phyloP scores from a whole-genome alignment of 495 filamentous ascomycete species.

The Neurospora discreta region DNA sequence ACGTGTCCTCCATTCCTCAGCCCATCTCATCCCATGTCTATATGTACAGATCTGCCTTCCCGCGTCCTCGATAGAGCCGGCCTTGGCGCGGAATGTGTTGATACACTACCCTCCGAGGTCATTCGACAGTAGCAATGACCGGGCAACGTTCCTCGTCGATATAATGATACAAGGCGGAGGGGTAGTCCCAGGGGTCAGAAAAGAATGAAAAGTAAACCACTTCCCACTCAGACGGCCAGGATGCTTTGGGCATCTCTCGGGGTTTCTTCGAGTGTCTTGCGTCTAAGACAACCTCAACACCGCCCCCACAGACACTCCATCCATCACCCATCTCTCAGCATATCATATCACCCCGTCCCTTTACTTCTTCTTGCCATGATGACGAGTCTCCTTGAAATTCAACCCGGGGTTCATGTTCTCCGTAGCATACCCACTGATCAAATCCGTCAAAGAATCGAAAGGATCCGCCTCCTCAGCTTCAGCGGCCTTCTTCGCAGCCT shows the following conservation, averaged over 20 bases:
- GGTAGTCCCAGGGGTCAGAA: neutral
- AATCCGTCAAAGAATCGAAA: constrained; percentile 51
- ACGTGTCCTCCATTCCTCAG: neutral
- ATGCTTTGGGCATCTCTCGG: neutral
- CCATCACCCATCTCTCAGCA: neutral
- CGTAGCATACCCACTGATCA: constrained; percentile 55
- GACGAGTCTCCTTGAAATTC: constrained; percentile 16
- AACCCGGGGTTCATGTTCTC: constrained; percentile 14
- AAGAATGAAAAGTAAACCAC: neutral
- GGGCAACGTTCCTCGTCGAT: neutral
- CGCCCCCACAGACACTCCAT: neutral
- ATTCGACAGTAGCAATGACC: neutral
- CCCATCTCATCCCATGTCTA: neutral
- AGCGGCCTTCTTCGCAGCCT: constrained; percentile 14
- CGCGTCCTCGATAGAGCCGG: neutral
- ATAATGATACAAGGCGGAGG: neutral
- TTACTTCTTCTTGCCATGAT: constrained; percentile 19
- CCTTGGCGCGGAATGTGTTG: neutral
- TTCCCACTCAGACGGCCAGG: neutral
- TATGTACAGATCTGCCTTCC: neutral
- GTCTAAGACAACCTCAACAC: neutral
- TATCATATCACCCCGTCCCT: neutral
- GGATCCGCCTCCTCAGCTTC: constrained; percentile 10
- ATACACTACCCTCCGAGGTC: neutral
- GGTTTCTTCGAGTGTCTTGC: neutral